phyloP scores from a whole-genome alignment of 768 basidiomycete genomes.

The Suillus sp. region DNA sequence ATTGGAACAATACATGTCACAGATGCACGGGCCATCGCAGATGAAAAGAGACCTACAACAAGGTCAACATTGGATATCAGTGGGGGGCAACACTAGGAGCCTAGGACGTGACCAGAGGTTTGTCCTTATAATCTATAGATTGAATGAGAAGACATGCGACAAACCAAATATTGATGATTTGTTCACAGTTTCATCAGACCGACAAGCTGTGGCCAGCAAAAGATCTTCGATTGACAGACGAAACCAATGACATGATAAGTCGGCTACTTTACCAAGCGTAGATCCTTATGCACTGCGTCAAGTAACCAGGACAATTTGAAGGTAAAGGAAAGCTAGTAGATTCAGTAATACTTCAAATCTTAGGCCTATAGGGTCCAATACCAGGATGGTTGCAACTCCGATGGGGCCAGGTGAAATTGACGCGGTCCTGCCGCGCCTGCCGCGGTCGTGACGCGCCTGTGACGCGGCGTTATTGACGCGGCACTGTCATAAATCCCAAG shows the following conservation, averaged over 20 bases:
- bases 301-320: too few relatives aligned
- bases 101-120: neutral
- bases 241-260: neutral
- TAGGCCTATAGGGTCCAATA: too few relatives aligned
- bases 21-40: neutral
- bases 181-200: neutral
- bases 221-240: neutral
- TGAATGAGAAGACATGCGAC: neutral
- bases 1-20: neutral
- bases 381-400: too few relatives aligned
- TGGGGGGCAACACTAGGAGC: neutral
- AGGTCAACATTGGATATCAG: neutral
- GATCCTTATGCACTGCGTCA: neutral
- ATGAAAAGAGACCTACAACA: neutral
- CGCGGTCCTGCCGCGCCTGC: too few relatives aligned
- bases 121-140: neutral
- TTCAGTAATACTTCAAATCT: too few relatives aligned
- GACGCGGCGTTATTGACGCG: too few relatives aligned
- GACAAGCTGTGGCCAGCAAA: neutral
- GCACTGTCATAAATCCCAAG: too few relatives aligned
- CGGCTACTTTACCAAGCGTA: neutral
- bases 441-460: too few relatives aligned
- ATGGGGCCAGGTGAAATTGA: too few relatives aligned
- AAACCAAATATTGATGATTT: neutral
- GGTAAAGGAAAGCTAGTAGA: too few relatives aligned